Conservation (phyloP, 306 rosid species). For the Calophaca sinica region DNA sequence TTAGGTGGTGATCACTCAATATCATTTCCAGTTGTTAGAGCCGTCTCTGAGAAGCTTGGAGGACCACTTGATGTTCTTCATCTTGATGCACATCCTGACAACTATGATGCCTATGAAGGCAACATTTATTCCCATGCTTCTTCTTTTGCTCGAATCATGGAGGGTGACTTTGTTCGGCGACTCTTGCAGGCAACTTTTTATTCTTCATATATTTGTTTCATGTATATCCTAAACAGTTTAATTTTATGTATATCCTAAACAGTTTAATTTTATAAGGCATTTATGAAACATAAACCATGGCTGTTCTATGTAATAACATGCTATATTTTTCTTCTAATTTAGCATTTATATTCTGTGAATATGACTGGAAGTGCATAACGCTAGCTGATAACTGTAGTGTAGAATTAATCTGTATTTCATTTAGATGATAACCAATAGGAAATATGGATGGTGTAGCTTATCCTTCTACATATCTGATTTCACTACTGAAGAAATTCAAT, state of each 20-base stretch:
- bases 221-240: conserved; percentile 10
- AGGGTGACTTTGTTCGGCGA: conserved; percentile 90
- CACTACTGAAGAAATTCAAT: not conserved
- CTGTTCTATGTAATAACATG: too few relatives aligned
- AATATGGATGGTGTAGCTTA: not conserved
- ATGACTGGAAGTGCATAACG: conserved; percentile 4
- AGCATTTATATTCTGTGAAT: not conserved
- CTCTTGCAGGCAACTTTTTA: conserved; percentile 82
- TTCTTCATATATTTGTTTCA: not conserved
- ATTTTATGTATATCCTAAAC: conserved; percentile 18
- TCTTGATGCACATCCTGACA: conserved; percentile 98
- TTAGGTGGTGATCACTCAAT: conserved; percentile 98
- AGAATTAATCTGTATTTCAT: not conserved
- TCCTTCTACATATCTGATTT: conserved; percentile 6
- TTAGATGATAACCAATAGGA: not conserved
- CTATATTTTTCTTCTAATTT: too few relatives aligned
- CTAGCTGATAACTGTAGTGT: conserved; percentile 18
- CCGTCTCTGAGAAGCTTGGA: conserved; percentile 94
- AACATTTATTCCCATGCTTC: conserved; percentile 93
- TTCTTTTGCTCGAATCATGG: conserved; percentile 97
- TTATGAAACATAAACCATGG: not conserved
- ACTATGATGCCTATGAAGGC: conserved; percentile 81
- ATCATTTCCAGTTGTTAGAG: conserved; percentile 89
- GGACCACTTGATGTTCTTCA: conserved; percentile 94
- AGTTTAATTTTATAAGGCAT: conserved; percentile 1